Percentiles rank a stretch among this genome's conserved stretches.
These are phyloP conservation scores for Solanum phureja DNA, from an alignment of 257 asterid species.

Conservation along the genomic window DNA sequence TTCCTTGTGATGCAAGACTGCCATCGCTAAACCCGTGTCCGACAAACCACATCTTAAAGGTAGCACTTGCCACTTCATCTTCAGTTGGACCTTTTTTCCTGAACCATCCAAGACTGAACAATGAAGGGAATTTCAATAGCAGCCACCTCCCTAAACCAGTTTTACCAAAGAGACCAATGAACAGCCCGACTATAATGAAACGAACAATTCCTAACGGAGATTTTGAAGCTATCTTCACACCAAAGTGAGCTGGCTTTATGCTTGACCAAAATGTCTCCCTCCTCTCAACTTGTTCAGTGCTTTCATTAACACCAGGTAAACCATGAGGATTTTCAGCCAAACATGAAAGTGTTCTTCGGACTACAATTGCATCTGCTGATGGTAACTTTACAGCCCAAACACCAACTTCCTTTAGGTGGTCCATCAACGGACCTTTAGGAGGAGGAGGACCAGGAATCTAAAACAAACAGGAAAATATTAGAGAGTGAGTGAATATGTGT, in stretches of 20 bases:
- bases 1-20: too few relatives aligned
- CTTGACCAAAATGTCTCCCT: conserved; percentile 69
- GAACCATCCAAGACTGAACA: conserved; percentile 63
- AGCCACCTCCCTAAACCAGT: conserved; percentile 49
- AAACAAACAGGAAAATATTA: background rate
- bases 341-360: conserved; percentile 50
- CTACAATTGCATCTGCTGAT: conserved; percentile 74
- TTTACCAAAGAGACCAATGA: conserved; percentile 47
- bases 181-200: conserved; percentile 36
- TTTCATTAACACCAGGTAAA: conserved; percentile 54
- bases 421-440: conserved; percentile 37
- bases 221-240: conserved; percentile 55
- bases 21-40: too few relatives aligned
- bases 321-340: conserved; percentile 57
- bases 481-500: background rate
- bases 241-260: conserved; percentile 68
- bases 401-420: conserved; percentile 56
- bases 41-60: too few relatives aligned
- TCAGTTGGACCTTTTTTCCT: conserved; percentile 71
- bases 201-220: conserved; percentile 46
- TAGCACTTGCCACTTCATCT: too few relatives aligned
- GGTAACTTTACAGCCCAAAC: conserved; percentile 77
- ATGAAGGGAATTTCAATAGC: conserved; percentile 50
- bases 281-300: too few relatives aligned
- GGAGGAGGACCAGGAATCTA: conserved; percentile 87